Evolutionary conservation across 306 rosid species (phyloP), one percentile per base, ranked within the genome.

Genomic region (Citrullus mucosospermus): DNA sequence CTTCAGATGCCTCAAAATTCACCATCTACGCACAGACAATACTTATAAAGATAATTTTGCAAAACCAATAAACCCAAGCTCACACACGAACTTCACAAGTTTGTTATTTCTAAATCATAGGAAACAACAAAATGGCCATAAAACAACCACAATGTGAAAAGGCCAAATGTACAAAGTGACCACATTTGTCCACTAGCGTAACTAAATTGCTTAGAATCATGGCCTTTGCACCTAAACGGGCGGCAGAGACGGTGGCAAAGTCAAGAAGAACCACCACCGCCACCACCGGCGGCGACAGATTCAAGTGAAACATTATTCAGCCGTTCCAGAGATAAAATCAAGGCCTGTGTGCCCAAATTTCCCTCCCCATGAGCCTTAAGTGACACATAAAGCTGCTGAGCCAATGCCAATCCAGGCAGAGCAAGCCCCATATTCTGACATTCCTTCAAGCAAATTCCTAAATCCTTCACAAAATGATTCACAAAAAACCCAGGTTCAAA

Each of bases 401-500:
- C 96, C 71, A 92, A 80, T n/a, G 97, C 97, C 87, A 91, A 74
- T 1, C 98, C 96, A 39, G 97, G 97, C 76, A 94, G 81, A 79
- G 93, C 90, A 76, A 94, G 80, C 1, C 95, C 90, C 93, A 93
- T 81, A 22, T 77, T 92, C 84, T 94, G 85, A 39, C 98, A 94
- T 80, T 94, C 96, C 86, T 89, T 92, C 87, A 92, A 84, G 56
- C 97, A 94, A 77, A 94, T 90, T 73, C 97, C 97, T 81, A 94
- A 85, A 76, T 90, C 98, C 85, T 94, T 94, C 36, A 94, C 97
- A 57, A 94, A 92, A 53, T 92, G 97, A 54, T 92, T 84, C 80
- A 94, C 94, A 17, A 76, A 94, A 48, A 94, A 94, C 2, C 97
- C 98, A 0, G 98, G 85, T 48, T 84, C 93, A 30, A 93, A 90